Conservation (phyloP, 371 early-diverging fungal species). For the Mucor piriformis region DNA sequence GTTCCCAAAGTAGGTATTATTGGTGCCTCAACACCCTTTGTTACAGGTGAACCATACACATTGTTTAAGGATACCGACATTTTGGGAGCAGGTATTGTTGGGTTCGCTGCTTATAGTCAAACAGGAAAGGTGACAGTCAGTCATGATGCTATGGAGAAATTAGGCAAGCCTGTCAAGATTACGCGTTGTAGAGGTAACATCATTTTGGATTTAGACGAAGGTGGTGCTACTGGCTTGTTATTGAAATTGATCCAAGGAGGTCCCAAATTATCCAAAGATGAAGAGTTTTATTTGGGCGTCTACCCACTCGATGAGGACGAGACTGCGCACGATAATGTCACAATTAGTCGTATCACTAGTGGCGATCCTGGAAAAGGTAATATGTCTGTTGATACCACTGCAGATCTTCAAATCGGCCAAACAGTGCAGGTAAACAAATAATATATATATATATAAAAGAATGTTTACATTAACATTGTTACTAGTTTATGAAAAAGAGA, state of each 20-base stretch:
- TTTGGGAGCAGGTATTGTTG: slow-evolving; percentile 64
- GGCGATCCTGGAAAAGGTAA: slow-evolving; percentile 80
- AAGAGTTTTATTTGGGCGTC: slow-evolving; percentile 59
- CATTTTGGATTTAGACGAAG: slow-evolving; percentile 66
- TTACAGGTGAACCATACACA: slow-evolving; percentile 66
- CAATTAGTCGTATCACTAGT: slow-evolving; percentile 67
- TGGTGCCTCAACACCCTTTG: slow-evolving; percentile 72
- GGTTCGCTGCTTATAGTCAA: slow-evolving; percentile 52
- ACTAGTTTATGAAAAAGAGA: slow-evolving; percentile 34
- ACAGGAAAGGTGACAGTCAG: slow-evolving; percentile 17
- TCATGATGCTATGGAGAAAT: slow-evolving; percentile 47
- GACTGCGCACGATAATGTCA: slow-evolving; percentile 26
- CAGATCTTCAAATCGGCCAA: slow-evolving; percentile 65
- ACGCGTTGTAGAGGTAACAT: slow-evolving; percentile 76
- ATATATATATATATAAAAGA: not conserved
- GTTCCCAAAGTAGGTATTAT: slow-evolving; percentile 62
- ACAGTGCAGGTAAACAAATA: slow-evolving; percentile 60
- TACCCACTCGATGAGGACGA: slow-evolving; percentile 29
- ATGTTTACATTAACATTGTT: no score
- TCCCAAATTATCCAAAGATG: slow-evolving; percentile 51
- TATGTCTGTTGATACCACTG: slow-evolving; percentile 72
- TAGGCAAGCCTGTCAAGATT: slow-evolving; percentile 61
- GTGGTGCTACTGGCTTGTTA: slow-evolving; percentile 66
- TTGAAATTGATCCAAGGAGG: slow-evolving; percentile 50
- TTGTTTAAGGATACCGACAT: slow-evolving; percentile 53